Base-by-base conservation (phyloP, 257 asterid genomes). In the Mentha longifolia region DNA sequence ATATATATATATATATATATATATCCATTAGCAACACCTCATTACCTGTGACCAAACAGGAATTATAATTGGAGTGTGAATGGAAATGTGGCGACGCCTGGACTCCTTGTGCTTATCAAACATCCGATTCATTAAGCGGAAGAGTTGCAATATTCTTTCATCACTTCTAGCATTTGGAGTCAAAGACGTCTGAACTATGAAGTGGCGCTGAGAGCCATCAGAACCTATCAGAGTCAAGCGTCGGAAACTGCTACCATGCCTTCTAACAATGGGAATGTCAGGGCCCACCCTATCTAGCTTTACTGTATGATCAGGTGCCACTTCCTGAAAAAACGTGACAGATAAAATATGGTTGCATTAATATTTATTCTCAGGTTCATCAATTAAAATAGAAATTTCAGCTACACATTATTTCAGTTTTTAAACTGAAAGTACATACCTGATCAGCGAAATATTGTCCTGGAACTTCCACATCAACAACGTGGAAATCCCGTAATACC, bases 91-190 rank as follows among this genome's bases (percentile, higher is more conserved):
- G 65, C 99, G 97, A 49, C 95, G 92, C 71, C 98, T 85, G 14
- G 99, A 95, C 80, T 95, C 99, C 92, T 95, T 89, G 82, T 95
- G 96, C 86, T 95, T 95, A 83, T 95, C 99, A 79, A 95, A 95
- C 99, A 95, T 95, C 74, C 83, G 73, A 80, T 95, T 95, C 97
- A 95, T 89, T 25, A 89, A 89, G 59, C 98, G 99, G 89, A 91
- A 95, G 76, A 95, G 98, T 70, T 95, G 99, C 89, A 95, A 84
- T 76, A 95, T 95, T 78, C 99, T 88, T 76, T 95, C 99, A 83
- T 95, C 99, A 57, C 99, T 95, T 78, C 99, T 88, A 59, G 99
- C 99, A 79, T 95, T 95, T 50, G 99, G 99, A n/a, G 99, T 95
- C 82, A 95, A 72, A 58, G 99, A 95, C 74, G 99, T 95, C 84